Percentiles rank a stretch among this genome's conserved stretches.
Conservation (phyloP, 1,139 yeast genomes). For the Nadsonia starkeyi-henricii region DNA sequence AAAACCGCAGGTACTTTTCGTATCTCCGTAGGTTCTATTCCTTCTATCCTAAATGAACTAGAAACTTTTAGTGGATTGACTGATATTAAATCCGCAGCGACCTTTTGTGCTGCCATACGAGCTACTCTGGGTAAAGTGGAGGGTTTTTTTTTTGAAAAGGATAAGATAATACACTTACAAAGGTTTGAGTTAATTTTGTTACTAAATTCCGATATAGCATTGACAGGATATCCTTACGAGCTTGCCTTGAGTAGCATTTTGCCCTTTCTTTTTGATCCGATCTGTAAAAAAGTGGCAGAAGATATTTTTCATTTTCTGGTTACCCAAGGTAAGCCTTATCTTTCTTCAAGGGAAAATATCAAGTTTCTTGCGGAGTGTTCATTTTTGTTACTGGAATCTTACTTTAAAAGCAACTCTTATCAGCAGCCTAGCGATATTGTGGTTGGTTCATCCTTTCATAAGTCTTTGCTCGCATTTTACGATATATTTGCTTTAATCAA, state of each 20-base stretch:
- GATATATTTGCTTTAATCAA: not conserved
- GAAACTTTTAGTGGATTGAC: not conserved
- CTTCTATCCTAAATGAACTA: not conserved
- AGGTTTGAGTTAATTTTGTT: not conserved
- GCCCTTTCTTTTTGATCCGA: not conserved
- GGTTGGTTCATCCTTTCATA: not conserved
- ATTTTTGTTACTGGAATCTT: not conserved
- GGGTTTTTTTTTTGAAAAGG: not conserved
- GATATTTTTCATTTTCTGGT: not conserved
- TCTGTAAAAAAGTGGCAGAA: not conserved
- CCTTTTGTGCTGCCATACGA: not conserved
- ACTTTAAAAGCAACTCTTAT: not conserved
- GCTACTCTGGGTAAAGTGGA: not conserved
- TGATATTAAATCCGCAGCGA: not conserved
- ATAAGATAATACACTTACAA: not conserved
- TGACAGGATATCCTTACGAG: not conserved
- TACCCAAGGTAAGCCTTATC: not conserved
- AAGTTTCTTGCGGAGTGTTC: not conserved
- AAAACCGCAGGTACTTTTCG: not conserved
- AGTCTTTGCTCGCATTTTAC: not conserved
- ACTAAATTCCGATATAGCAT: not conserved
- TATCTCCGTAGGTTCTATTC: not conserved
- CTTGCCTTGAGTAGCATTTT: not conserved
- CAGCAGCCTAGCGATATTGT: not conserved
- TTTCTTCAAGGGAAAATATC: not conserved